Evolutionary conservation across 1,284 basidiomycete species (phyloP), one percentile per base, ranked within the genome.

Genomic region (Cutaneotrichosporon cutaneum): DNA sequence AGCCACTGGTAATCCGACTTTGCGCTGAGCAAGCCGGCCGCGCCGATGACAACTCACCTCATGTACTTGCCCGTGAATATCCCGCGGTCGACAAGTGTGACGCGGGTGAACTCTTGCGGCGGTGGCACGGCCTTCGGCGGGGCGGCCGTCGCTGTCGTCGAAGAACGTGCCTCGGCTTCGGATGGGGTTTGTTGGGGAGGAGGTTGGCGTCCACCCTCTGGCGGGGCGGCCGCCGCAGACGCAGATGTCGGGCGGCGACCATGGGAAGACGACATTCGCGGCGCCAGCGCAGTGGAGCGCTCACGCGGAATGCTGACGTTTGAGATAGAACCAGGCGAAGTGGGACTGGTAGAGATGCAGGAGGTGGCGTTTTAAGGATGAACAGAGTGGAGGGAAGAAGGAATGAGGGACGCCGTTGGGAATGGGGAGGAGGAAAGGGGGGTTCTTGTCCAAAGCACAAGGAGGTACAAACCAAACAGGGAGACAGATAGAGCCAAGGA

Each of bases 1-100:
- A 5, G 24, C 45, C 22, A 11, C 26, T 3, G 39, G 39, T 10
- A 26, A 16, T 26, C 14, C 24, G 21, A 47, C 22, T 26, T 30
- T 14, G 8, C 14, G 16, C 9, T 32, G 14, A 5, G 11, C 4
- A 26, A 13, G 14, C 48, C 13, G 32, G 13, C 13, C 5, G 22
- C 6, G 26, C 14, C 8, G 16, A 32, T 13, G 10, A n/a, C 18
- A 9, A 53, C 72, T 62, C 44, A 74, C 72, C 68, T 67, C 63
- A 74, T 68, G 26, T 39, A 59, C 21, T 63, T 67, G 1, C 71
- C 72, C 4, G 63, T 63, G 52, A 74, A 70, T 51, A 68, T 65
- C 6, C 72, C 72, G 1, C 44, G 21, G 9, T n/a, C 39, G 10
- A 58, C 26, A 14, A 30, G 48, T 4, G 32, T 21, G 3, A 48